These are phyloP conservation scores for Penicillium sp. DNA, from an alignment of 2,329 filamentous ascomycete species.

Conservation along the genomic window DNA sequence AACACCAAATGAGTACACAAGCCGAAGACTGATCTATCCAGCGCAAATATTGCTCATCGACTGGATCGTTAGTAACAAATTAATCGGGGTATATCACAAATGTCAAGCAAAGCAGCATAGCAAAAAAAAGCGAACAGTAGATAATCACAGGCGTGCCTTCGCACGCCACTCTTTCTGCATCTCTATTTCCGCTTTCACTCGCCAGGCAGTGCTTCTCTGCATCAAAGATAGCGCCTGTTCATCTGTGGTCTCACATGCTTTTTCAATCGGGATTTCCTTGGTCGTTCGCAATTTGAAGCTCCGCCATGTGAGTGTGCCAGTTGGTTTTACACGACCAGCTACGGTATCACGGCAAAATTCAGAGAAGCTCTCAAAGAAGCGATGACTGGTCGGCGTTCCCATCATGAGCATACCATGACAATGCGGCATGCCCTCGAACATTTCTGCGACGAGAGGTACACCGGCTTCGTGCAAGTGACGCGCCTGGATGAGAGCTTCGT, in stretches of 20 bases:
- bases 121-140: background rate
- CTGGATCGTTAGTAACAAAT: background rate
- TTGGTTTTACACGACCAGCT: slow-evolving; percentile 26
- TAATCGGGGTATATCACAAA: background rate
- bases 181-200: slow-evolving; percentile 37
- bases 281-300: slow-evolving; percentile 29
- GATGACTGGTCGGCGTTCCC: slow-evolving; percentile 46
- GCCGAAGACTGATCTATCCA: too few relatives aligned
- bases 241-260: slow-evolving; percentile 36
- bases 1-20: too few relatives aligned
- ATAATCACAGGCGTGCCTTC: slow-evolving; percentile 32
- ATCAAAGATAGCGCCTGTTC: slow-evolving; percentile 37
- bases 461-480: slow-evolving; percentile 42
- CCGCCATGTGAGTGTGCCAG: slow-evolving; percentile 36
- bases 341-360: slow-evolving; percentile 51
- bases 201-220: slow-evolving; percentile 30
- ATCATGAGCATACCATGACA: slow-evolving; percentile 60
- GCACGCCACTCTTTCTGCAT: slow-evolving; percentile 33
- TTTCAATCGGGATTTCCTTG: slow-evolving; percentile 35
- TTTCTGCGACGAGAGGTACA: slow-evolving; percentile 39
- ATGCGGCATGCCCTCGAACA: slow-evolving; percentile 50
- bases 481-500: slow-evolving; percentile 43
- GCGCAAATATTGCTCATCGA: too few relatives aligned
- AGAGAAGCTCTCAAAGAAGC: slow-evolving; percentile 59
- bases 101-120: background rate